Evolutionary conservation across 176 grass and related monocot species (phyloP).

Genomic region (Raddia distichophylla): DNA sequence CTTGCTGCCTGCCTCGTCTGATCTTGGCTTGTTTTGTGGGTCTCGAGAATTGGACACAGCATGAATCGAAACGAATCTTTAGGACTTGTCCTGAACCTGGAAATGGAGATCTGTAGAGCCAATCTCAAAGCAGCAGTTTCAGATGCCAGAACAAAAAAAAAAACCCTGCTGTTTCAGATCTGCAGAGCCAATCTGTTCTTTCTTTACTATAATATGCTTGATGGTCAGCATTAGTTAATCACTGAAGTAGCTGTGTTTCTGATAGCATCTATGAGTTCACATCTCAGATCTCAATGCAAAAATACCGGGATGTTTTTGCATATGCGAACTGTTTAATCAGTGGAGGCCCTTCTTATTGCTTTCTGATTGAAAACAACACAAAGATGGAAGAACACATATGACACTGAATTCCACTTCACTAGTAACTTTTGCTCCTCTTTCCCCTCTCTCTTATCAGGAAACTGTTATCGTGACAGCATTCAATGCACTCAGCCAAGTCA

Average conservation of each 20-base stretch:
- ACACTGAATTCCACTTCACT: conserved; percentile 40
- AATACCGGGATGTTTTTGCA: not conserved
- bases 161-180: conserved; percentile 15
- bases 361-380: conserved; percentile 8
- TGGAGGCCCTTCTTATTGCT: conserved; percentile 29
- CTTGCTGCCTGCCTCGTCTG: not conserved
- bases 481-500: conserved; percentile 28
- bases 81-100: conserved; percentile 25
- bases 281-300: conserved; percentile 37
- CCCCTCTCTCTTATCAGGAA: conserved; percentile 16
- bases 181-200: not conserved
- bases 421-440: not conserved
- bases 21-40: not conserved
- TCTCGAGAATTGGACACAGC: conserved; percentile 1
- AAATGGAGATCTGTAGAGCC: conserved; percentile 28
- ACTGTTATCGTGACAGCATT: conserved; percentile 34
- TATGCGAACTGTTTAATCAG: conserved; percentile 2
- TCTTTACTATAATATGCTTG: not conserved
- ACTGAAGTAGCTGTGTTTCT: conserved; percentile 26
- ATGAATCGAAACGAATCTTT: conserved; percentile 32
- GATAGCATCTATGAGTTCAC: conserved; percentile 8
- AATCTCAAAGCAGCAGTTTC: conserved; percentile 26
- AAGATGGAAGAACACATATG: conserved; percentile 13
- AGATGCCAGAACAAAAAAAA: conserved; percentile 34
- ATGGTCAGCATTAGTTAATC: conserved; percentile 2